phyloP scores from a whole-genome alignment of 768 basidiomycete species.

The Rickenella mellea region DNA sequence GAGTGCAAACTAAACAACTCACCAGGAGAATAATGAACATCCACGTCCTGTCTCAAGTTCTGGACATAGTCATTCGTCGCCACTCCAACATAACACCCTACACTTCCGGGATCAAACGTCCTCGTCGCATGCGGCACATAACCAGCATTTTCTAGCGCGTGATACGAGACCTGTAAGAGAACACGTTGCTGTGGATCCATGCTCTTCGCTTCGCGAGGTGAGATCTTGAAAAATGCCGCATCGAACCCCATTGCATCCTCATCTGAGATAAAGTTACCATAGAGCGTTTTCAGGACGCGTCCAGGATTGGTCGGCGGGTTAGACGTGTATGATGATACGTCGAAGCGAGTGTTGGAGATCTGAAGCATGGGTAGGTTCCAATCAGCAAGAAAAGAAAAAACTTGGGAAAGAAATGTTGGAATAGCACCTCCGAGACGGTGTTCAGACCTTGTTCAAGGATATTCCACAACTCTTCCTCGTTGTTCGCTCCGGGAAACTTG shows the following conservation, averaged over 20 bases:
- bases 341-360: constrained; percentile 58
- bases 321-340: constrained; percentile 27
- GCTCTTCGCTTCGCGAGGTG: constrained; percentile 61
- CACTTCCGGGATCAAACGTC: constrained; percentile 52
- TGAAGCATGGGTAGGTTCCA: constrained; percentile 16
- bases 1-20: constrained; percentile 3
- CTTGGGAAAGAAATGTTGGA: not conserved
- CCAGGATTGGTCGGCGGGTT: constrained; percentile 16
- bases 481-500: constrained; percentile 41
- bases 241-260: constrained; percentile 45
- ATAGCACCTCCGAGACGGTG: constrained; percentile 43
- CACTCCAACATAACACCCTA: constrained; percentile 57
- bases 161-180: constrained; percentile 54
- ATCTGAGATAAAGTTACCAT: constrained; percentile 55
- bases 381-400: constrained; percentile 2
- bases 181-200: constrained; percentile 76
- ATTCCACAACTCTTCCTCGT: constrained; percentile 44
- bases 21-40: constrained; percentile 68
- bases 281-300: constrained; percentile 39
- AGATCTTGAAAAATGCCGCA: constrained; percentile 61
- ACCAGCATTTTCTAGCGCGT: constrained; percentile 63
- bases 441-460: constrained; percentile 46
- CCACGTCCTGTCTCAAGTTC: constrained; percentile 52
- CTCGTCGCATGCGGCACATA: constrained; percentile 57
- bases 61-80: constrained; percentile 64